Evolutionary conservation across 768 basidiomycete genomes (phyloP), one percentile per base, ranked within the genome.

Genomic region (Boletus reticulatus): DNA sequence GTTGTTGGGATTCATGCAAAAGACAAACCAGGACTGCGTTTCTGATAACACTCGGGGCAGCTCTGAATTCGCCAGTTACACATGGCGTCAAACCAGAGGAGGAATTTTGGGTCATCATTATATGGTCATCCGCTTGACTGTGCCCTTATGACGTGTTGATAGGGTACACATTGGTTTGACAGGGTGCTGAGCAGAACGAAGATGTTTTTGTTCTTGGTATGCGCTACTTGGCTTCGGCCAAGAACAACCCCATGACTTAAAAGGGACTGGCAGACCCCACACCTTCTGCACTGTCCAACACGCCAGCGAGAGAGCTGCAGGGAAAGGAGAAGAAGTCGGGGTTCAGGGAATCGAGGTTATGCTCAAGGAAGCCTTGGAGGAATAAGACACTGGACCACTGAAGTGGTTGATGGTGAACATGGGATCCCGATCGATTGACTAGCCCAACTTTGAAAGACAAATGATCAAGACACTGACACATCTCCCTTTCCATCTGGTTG

Each of bases 111-210:
- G n/a, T n/a, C n/a, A n/a, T n/a, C n/a, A n/a, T n/a, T n/a, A n/a
- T n/a, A n/a, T n/a, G n/a, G n/a, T n/a, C n/a, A 73, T 67, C 20
- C 88, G 81, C 63, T 83, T 84, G 56, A 90, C 71, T 0, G 88
- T 84, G 20, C 80, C 81, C 72, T 93, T 94, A 54, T 94, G 81
- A 45, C 92, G 80, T 0, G 88, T 96, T 0, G 93, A 96, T 0
- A 94, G 95, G 0, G 90, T 85, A 10, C 95, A 85, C 87, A 97
- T 92, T 0, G 96, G 96, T 72, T 95, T 94, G 59, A 94, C 87
- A 34, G 87, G 85, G 69, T 97, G 94, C 67, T 94, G 93, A 0
- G 94, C 94, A 6, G 94, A 84, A 98, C 94, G 57, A 98, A 95
- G 0, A 94, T 97, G 48, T 96, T 94, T 64, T 98, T 93, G 63